Conservation (phyloP, 2,329 filamentous ascomycete species). For the Aspergillus versicolor region DNA sequence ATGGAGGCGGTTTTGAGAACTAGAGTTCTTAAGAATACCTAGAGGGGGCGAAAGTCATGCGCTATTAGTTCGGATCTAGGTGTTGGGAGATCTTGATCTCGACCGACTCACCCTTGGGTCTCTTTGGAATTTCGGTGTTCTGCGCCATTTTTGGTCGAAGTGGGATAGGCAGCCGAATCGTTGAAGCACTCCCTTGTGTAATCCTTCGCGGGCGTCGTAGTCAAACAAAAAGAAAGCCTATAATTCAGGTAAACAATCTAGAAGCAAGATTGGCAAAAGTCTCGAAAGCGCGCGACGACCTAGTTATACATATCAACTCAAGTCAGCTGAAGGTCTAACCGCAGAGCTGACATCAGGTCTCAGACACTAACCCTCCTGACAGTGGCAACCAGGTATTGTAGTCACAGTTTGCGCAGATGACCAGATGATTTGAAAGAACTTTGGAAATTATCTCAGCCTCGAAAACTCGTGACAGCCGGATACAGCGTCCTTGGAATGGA, state of each 20-base stretch:
- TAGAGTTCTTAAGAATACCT: constrained; percentile 94
- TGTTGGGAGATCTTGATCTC: neutral
- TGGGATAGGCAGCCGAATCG: constrained; percentile 1
- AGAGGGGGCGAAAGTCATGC: neutral
- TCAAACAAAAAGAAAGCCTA: neutral
- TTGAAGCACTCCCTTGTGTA: neutral
- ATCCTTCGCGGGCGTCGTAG: neutral
- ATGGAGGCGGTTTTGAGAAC: constrained; percentile 54
- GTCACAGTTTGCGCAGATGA: neutral
- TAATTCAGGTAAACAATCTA: neutral
- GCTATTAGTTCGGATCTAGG: neutral
- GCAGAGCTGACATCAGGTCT: constrained; percentile 10
- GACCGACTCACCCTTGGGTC: constrained; percentile 40
- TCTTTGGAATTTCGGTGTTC: constrained; percentile 33
- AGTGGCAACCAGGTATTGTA: neutral
- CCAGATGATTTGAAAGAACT: constrained; percentile 1
- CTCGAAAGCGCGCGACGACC: constrained; percentile 1
- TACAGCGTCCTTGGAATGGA: neutral
- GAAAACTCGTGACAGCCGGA: neutral
- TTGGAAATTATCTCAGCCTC: constrained; percentile 2
- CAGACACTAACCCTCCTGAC: constrained; percentile 10
- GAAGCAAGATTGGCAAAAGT: neutral
- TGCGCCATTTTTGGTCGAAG: constrained; percentile 31
- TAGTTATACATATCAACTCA: neutral
- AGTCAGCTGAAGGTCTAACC: constrained; percentile 12